Percentiles rank a stretch among this genome's conserved stretches.
Evolutionary conservation across 2,329 filamentous ascomycete genomes (phyloP).

Genomic region (Xylariaceae sp.): DNA sequence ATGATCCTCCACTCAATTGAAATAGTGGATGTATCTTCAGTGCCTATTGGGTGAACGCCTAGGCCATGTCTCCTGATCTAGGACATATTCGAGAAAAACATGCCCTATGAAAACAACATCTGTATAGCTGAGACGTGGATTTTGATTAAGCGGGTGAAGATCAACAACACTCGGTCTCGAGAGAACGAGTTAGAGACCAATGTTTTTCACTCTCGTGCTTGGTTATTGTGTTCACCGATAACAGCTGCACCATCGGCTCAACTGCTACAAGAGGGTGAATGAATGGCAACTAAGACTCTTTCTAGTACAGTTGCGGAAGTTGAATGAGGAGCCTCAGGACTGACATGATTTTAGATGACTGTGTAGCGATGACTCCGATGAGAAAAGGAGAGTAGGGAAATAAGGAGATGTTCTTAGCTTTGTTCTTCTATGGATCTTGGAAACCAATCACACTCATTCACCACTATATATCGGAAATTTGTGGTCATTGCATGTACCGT

Average conservation of each 20-base stretch:
- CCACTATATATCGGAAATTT: neutral
- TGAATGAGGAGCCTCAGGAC: too few species aligned
- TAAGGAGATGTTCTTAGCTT: neutral
- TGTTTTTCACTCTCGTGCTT: neutral
- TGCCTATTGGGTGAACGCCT: neutral
- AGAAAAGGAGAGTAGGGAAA: neutral
- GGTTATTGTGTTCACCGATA: constrained; percentile 2
- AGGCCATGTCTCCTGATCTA: neutral
- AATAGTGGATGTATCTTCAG: neutral
- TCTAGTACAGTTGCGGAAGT: constrained; percentile 1
- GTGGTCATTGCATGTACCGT: too few species aligned
- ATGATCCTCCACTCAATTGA: neutral
- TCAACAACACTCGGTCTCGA: neutral
- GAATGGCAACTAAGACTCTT: neutral
- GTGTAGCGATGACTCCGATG: neutral
- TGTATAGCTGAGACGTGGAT: too few species aligned
- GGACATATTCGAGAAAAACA: neutral
- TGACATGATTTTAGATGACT: neutral
- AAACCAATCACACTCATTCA: neutral
- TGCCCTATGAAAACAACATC: neutral
- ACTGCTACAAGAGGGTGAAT: neutral
- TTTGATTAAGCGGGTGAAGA: too few species aligned
- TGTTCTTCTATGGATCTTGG: neutral
- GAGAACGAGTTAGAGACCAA: neutral
- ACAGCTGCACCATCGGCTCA: neutral